A percentile compares a stretch with the other conserved stretches of the same genome.
phyloP scores from a whole-genome alignment of 352 stramenopile genomes.

The Phytophthora lateralis region DNA sequence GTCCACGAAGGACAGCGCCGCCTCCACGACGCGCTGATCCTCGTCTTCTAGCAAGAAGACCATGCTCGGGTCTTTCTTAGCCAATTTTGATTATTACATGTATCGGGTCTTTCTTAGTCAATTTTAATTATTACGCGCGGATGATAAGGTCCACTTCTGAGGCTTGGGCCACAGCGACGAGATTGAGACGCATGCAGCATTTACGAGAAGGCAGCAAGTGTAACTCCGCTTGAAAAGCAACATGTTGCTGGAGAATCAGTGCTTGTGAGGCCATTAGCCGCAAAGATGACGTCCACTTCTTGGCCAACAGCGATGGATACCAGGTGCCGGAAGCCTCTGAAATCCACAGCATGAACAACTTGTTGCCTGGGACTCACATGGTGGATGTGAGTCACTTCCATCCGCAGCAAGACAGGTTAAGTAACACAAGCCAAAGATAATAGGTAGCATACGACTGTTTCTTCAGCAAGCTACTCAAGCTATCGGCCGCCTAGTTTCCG shows the following conservation, averaged over 20 bases:
- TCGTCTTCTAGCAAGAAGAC: slow-evolving; percentile 26
- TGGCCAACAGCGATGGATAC: slow-evolving; percentile 11
- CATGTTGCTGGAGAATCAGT: too few species aligned
- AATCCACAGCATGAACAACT: slow-evolving; percentile 15
- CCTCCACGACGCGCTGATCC: slow-evolving; percentile 26
- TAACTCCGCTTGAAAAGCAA: too few species aligned
- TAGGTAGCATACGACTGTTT: slow-evolving; percentile 21
- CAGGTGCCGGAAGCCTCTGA: slow-evolving; percentile 14
- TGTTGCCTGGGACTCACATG: slow-evolving; percentile 6
- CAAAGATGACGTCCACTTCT: slow-evolving; percentile 29
- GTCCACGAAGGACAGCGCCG: slow-evolving; percentile 35
- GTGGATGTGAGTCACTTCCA: too few species aligned
- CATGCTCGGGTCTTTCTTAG: slow-evolving; percentile 5
- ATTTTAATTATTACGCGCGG: neutral
- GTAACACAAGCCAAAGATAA: neutral
- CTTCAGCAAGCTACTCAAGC: slow-evolving; percentile 25
- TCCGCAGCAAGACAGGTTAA: too few species aligned
- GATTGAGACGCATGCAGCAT: too few species aligned
- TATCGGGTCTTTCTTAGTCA: neutral
- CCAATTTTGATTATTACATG: neutral
- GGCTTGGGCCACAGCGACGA: too few species aligned
- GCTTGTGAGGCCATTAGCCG: slow-evolving; percentile 22
- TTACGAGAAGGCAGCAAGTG: too few species aligned
- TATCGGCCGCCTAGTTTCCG: neutral
- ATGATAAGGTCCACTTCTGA: too few species aligned